phyloP scores from a whole-genome alignment of 768 basidiomycete genomes.

The Agaricus bisporus region DNA sequence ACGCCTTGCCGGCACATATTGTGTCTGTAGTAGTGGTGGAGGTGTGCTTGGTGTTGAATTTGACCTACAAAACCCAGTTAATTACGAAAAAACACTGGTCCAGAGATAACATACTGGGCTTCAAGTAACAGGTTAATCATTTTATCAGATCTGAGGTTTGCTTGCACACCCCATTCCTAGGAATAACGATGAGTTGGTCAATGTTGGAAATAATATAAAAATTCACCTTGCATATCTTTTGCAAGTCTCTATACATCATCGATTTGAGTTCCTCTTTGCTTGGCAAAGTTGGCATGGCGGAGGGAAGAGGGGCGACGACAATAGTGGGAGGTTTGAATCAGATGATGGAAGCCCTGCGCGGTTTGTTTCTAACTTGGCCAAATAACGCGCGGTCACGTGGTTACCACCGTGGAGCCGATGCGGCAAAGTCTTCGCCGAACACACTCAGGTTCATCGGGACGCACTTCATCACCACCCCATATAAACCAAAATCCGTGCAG shows the following conservation, averaged over 20 bases:
- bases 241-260: conserved; percentile 42
- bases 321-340: conserved; percentile 9
- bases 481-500: too few relatives aligned
- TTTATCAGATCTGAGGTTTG: conserved; percentile 76
- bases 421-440: too few relatives aligned
- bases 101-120: conserved; percentile 32
- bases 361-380: conserved; percentile 45
- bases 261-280: conserved; percentile 35
- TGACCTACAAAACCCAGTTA: conserved; percentile 15
- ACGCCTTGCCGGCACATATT: conserved; percentile 28
- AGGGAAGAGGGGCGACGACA: conserved; percentile 11
- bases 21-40: conserved; percentile 24
- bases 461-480: too few relatives aligned
- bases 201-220: background rate
- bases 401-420: background rate
- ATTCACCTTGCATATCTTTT: conserved; percentile 67
- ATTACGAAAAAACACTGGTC: background rate
- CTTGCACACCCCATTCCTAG: conserved; percentile 76
- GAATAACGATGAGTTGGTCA: conserved; percentile 13
- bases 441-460: too few relatives aligned
- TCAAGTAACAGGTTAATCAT: conserved; percentile 71
- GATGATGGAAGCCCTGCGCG: conserved; percentile 23
- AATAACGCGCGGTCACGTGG: conserved; percentile 47
- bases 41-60: conserved; percentile 17
- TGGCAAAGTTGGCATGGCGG: conserved; percentile 35